These are phyloP conservation scores for Aphelidium insulamus DNA, from an alignment of 371 early-diverging fungal species.

Conservation along the genomic window DNA sequence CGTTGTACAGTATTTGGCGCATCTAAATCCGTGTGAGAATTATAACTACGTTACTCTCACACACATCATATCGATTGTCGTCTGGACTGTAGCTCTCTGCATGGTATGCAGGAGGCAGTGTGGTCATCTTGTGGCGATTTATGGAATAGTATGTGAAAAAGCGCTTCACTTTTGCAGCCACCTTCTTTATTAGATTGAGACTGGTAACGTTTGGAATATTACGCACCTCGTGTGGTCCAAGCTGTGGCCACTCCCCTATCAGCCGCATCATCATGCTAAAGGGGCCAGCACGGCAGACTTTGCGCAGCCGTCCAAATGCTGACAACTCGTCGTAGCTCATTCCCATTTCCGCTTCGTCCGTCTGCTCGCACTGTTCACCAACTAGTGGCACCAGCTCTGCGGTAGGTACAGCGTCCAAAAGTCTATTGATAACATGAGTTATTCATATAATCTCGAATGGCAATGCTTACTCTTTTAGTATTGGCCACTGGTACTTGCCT, in stretches of 20 bases:
- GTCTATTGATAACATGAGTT: constrained; percentile 14
- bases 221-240: constrained; percentile 34
- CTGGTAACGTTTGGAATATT: neutral
- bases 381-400: constrained; percentile 88
- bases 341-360: constrained; percentile 63
- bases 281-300: constrained; percentile 68
- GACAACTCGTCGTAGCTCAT: constrained; percentile 89
- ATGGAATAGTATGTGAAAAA: constrained; percentile 90
- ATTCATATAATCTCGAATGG: neutral
- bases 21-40: too few species aligned
- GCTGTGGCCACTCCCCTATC: constrained; percentile 42
- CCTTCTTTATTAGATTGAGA: constrained; percentile 13
- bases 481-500: constrained; percentile 33
- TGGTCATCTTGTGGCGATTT: constrained; percentile 94
- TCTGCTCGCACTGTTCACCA: constrained; percentile 6
- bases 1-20: constrained; percentile 82
- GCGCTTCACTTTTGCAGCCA: constrained; percentile 73
- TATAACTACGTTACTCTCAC: too few species aligned
- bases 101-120: constrained; percentile 86
- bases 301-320: constrained; percentile 71
- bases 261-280: constrained; percentile 73
- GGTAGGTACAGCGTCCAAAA: constrained; percentile 71
- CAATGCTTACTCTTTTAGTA: constrained; percentile 29
- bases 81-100: constrained; percentile 87
- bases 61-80: constrained; percentile 90